These are phyloP conservation scores for Geoglossum glabrum DNA, from an alignment of 495 filamentous ascomycete species.

Conservation along the genomic window DNA sequence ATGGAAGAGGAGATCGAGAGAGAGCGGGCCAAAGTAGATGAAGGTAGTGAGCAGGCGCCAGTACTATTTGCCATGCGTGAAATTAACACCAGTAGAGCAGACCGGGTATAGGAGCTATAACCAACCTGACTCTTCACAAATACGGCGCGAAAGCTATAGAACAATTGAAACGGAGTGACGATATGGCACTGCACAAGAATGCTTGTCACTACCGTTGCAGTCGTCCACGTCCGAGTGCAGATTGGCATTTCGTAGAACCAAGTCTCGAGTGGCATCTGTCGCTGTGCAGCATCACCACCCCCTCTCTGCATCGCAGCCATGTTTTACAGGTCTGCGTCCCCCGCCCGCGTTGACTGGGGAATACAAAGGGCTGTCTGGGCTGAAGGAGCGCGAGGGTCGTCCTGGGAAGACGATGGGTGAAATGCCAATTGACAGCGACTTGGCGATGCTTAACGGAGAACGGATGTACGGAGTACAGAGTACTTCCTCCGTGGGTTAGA, in stretches of 20 bases:
- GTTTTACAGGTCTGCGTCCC: neutral
- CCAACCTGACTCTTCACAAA: constrained; percentile 71
- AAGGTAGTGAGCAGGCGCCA: constrained; percentile 92
- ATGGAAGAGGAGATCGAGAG: constrained; percentile 89
- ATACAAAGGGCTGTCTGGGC: too few species aligned
- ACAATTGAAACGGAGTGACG: constrained; percentile 78
- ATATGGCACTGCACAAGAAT: constrained; percentile 84
- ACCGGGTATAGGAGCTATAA: neutral
- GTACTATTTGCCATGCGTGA: constrained; percentile 34
- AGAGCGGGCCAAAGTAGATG: constrained; percentile 88
- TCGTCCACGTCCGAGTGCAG: constrained; percentile 91
- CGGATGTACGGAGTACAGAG: too few species aligned
- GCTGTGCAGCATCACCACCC: constrained; percentile 29
- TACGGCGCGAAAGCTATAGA: constrained; percentile 86
- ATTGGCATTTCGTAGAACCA: constrained; percentile 98
- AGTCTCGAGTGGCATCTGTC: constrained; percentile 70
- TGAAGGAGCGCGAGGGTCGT: too few species aligned
- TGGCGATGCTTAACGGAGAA: too few species aligned
- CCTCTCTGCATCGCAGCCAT: constrained; percentile 55
- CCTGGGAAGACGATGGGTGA: neutral
- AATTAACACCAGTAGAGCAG: neutral
- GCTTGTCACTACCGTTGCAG: constrained; percentile 71
- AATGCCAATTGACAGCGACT: too few species aligned
- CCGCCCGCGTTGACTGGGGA: neutral
- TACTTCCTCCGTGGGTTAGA: too few species aligned